Evolutionary conservation across 2,329 filamentous ascomycete species (phyloP), one percentile per base, ranked within the genome.

Genomic region (Fusarium tricinctum): DNA sequence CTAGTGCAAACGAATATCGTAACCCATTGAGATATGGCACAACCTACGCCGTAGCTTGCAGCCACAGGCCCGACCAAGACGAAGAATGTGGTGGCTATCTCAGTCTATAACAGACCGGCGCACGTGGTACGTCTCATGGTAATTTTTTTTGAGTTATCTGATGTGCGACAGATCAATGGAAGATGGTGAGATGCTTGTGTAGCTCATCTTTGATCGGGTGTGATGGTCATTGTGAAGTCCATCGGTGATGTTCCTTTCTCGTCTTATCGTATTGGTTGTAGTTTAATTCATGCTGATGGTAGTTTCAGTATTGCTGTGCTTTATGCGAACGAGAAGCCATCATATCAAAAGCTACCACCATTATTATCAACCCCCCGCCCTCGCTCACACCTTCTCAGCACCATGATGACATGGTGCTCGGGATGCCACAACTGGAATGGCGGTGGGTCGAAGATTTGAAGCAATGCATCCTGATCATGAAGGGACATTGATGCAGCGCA

Each of bases 351-450:
- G 43, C 47, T 32, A 30, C 39, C 45, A 55, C 48, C 38, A 47
- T 44, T 63, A 55, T 19, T 32, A 56, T 32, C 40, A 30, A 46
- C 38, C 63, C 63, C 62, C 20, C 23, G 46, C 66, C 47, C 46
- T 61, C 47, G 30, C 35, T 46, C 50, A 59, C 47, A 60, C 64
- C 55, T 56, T 63, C 45, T 60, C 50, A 65, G 42, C 40, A 51
- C 57, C 48, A 66, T 69, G 66, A 69, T 66, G 66, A 53, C 67
- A 72, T 66, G 66, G 66, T 53, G 61, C 44, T 70, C 70, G 72
- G 72, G 66, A 70, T 74, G 53, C 66, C 68, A 58, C 72, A 74
- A 74, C 72, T 74, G 72, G 72, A 74, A 74, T 74, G 72, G 64
- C 52, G 47, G 72, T 73, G 72, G 72, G 68, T 69, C 69, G 44